Conservation (phyloP, 306 rosid genomes). For the Vigna trinervia region DNA sequence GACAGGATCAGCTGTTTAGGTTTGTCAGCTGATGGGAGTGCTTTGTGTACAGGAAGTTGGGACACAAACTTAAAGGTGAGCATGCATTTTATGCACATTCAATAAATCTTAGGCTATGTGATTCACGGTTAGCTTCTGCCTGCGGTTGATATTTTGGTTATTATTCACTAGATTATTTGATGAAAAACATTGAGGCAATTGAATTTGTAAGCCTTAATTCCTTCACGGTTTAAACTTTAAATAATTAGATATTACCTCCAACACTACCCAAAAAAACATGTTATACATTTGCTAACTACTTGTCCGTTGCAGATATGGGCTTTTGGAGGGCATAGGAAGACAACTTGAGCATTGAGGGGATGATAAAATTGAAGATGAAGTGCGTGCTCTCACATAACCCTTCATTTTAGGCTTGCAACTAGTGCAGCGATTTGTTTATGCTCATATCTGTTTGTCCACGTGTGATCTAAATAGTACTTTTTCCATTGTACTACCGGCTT, state of each 20-base stretch:
- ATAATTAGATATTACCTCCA: neutral
- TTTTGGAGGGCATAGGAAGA: slow-evolving; percentile 54
- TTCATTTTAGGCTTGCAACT: slow-evolving; percentile 34
- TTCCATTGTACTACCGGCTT: slow-evolving; percentile 20
- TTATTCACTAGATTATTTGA: no score
- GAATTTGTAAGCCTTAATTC: neutral
- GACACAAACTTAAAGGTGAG: slow-evolving; percentile 96
- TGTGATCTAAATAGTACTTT: slow-evolving; percentile 40
- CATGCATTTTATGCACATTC: slow-evolving; percentile 27
- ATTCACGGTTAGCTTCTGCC: neutral
- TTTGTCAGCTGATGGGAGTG: slow-evolving; percentile 99
- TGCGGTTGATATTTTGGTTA: no score
- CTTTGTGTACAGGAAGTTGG: slow-evolving; percentile 97
- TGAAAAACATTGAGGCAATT: no score
- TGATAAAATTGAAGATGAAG: slow-evolving; percentile 13
- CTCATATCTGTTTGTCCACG: slow-evolving; percentile 25
- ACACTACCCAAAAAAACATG: neutral
- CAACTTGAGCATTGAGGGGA: slow-evolving; percentile 24
- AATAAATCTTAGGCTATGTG: neutral
- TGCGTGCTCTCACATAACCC: slow-evolving; percentile 5
- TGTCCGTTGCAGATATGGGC: slow-evolving; percentile 52
- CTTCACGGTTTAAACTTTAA: neutral
- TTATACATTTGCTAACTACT: neutral
- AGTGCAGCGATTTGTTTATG: slow-evolving; percentile 33
- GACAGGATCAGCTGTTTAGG: slow-evolving; percentile 86